Evolutionary conservation across 768 basidiomycete species (phyloP).

Genomic region (Amyloporia xantha): DNA sequence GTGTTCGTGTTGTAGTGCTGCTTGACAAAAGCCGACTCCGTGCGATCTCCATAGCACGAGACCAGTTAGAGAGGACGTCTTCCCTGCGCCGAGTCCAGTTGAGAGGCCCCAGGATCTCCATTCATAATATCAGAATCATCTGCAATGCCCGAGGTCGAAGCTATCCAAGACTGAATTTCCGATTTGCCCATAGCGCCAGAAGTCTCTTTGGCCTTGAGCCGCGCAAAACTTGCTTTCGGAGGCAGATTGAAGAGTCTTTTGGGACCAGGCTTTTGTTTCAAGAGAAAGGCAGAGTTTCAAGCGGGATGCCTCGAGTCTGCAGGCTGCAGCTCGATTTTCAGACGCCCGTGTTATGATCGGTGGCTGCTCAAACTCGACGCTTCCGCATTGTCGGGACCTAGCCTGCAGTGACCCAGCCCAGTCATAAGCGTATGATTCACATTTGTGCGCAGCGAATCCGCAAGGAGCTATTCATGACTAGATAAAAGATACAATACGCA

Average conservation of each 20-base stretch:
- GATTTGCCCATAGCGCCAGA: conserved; percentile 29
- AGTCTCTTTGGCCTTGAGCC: conserved; percentile 40
- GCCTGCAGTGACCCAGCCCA: background rate
- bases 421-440: background rate
- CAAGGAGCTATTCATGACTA: too few species aligned
- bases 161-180: conserved; percentile 62
- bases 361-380: too few species aligned
- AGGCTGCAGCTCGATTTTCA: too few species aligned
- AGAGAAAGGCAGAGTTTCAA: background rate
- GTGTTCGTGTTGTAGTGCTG: conserved; percentile 46
- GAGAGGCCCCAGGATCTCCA: conserved; percentile 10
- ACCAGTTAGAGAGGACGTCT: conserved; percentile 49
- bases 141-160: conserved; percentile 31
- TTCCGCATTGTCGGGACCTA: too few species aligned
- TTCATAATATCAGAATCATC: conserved; percentile 32
- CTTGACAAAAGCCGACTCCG: conserved; percentile 41
- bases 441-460: too few species aligned
- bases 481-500: background rate
- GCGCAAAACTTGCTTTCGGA: conserved; percentile 31
- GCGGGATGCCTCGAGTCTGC: too few species aligned
- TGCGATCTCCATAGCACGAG: conserved; percentile 46
- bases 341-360: too few species aligned
- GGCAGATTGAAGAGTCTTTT: conserved; percentile 18
- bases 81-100: conserved; percentile 55
- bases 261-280: background rate